Base-by-base conservation (phyloP, 345 rosid species). In the Arabis alpina region DNA sequence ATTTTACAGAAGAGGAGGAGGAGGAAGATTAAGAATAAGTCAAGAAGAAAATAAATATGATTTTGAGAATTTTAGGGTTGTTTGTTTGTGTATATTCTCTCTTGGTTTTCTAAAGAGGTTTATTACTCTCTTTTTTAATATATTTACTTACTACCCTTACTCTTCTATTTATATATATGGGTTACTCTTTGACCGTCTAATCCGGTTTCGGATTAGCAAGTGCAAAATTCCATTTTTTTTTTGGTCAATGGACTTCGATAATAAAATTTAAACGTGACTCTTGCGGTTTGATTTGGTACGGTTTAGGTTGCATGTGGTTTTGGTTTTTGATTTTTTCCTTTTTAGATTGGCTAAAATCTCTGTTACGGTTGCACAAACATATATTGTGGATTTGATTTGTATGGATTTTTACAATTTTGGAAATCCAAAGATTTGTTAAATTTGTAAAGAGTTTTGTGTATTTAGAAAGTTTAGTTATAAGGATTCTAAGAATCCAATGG, bases 261-360 rank as follows among this genome's bases (percentile, higher is more conserved):
- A 19, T 19, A 19, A 19, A 19, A 68, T 39, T 51, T 60, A 16
- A 19, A 53, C 73, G 45, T 66, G 77, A 52, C 10, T 74, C 63
- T 37, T 74, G 42, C 5, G 23, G 15, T 28, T 43, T 27, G 54
- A 65, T 73, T 66, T 74, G 73, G 50, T 60, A 66, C 27, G 54
- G 68, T 59, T 60, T 66, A 74, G 77, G 77, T 74, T 74, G 32
- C 61, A 58, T 50, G 52, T 74, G 41, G 67, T 50, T 58, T 10
- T 60, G 47, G 66, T 66, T 12, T 55, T 15, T 47, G 37, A 3
- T 1, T n/a, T 1, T 14, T 6, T 10, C 1, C 32, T 42, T 36
- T 23, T 2, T 6, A 71, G 23, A n/a, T n/a, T n/a, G n/a, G n/a
- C n/a, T n/a, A n/a, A n/a, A n/a, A n/a, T n/a, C n/a, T n/a, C n/a